Percentiles rank a stretch among this genome's conserved stretches.
phyloP scores from a whole-genome alignment of 2,329 filamentous ascomycete species.

The Chalaropsis thielavioides region DNA sequence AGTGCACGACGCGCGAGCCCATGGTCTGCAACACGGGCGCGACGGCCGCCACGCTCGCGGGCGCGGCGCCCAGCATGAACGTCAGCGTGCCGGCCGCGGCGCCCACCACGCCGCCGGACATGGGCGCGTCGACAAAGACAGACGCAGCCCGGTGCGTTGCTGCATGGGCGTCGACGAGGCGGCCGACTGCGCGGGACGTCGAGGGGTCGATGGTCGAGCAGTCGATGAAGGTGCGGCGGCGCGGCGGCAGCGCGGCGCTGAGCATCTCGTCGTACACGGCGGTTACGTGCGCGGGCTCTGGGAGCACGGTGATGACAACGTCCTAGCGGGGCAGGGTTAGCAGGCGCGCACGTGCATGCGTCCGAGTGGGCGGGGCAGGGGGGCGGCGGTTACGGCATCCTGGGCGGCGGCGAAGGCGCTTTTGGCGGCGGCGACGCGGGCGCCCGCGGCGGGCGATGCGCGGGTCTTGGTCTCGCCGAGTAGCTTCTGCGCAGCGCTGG shows the following conservation, averaged over 20 bases:
- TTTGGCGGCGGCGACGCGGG: slow-evolving; percentile 28
- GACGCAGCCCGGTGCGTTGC: not conserved
- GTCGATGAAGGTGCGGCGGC: slow-evolving; percentile 74
- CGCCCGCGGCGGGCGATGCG: slow-evolving; percentile 29
- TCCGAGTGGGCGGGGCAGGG: too few relatives aligned
- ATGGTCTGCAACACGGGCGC: slow-evolving; percentile 59
- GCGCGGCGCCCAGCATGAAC: slow-evolving; percentile 78
- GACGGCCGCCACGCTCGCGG: slow-evolving; percentile 37
- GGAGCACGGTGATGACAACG: slow-evolving; percentile 75
- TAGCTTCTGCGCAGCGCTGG: slow-evolving; percentile 32
- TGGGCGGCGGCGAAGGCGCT: slow-evolving; percentile 33
- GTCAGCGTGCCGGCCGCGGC: slow-evolving; percentile 76
- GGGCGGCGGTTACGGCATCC: slow-evolving; percentile 32
- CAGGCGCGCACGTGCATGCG: too few relatives aligned
- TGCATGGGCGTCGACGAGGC: slow-evolving; percentile 43
- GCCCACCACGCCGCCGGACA: slow-evolving; percentile 92
- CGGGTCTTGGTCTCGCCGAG: slow-evolving; percentile 31
- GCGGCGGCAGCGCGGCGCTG: slow-evolving; percentile 35
- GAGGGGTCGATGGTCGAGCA: slow-evolving; percentile 91
- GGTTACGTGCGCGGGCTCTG: slow-evolving; percentile 77
- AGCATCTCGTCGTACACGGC: slow-evolving; percentile 68
- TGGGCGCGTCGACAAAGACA: slow-evolving; percentile 80
- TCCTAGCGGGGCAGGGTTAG: slow-evolving; percentile 38
- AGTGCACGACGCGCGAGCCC: slow-evolving; percentile 75
- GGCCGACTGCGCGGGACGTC: slow-evolving; percentile 65